Evolutionary conservation across 2,329 filamentous ascomycete species (phyloP).

Genomic region (Aspergillus udagawae): DNA sequence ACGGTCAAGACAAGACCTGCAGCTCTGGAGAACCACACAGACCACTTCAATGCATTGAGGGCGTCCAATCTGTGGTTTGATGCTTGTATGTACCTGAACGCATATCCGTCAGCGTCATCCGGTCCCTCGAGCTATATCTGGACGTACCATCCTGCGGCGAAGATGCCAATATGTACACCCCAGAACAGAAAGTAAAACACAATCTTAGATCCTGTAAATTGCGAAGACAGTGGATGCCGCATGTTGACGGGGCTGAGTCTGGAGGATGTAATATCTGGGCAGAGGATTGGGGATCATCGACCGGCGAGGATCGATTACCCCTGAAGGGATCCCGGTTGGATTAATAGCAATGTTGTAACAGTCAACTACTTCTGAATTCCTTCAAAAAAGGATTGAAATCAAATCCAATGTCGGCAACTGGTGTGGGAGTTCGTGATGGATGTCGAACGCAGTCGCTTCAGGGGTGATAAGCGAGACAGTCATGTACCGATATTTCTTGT

Average conservation of each 20-base stretch:
- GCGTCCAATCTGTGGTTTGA: conserved; percentile 64
- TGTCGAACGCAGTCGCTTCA: not conserved
- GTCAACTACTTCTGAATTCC: not conserved
- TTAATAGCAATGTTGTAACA: not conserved
- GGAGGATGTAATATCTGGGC: conserved; percentile 1
- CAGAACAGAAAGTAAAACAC: conserved; percentile 80
- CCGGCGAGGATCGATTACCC: conserved; percentile 23
- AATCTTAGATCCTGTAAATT: conserved; percentile 68
- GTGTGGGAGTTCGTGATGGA: not conserved
- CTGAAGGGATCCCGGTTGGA: not conserved
- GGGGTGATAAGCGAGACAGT: not conserved
- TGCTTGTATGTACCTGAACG: conserved; percentile 71
- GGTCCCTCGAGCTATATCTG: not conserved
- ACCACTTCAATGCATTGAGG: conserved; percentile 78
- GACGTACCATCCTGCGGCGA: conserved; percentile 77
- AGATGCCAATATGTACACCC: conserved; percentile 72
- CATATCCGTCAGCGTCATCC: conserved; percentile 18
- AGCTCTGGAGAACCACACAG: conserved; percentile 94
- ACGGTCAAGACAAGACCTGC: conserved; percentile 81
- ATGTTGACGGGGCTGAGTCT: conserved; percentile 44
- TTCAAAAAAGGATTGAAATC: not conserved
- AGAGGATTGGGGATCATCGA: conserved; percentile 12
- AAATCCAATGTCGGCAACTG: not conserved
- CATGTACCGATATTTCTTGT: not conserved
- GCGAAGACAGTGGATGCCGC: conserved; percentile 39